Percentiles rank a stretch among this genome's conserved stretches.
Evolutionary conservation across 192 early-diverging fungal genomes (phyloP).

Genomic region (Podila verticillata): DNA sequence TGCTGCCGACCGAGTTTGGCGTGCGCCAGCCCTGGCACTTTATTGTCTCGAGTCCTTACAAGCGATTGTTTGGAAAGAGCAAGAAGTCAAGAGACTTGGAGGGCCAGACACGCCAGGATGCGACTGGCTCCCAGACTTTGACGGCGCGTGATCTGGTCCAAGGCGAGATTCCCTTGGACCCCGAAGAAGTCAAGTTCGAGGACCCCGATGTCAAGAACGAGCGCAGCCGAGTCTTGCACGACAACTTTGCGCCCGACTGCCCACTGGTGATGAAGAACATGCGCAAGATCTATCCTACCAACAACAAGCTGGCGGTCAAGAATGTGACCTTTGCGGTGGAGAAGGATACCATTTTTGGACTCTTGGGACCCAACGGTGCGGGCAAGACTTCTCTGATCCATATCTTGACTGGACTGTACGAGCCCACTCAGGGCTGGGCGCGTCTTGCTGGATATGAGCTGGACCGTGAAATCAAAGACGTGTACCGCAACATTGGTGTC

Average conservation of each 20-base stretch:
- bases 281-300: slow-evolving; percentile 64
- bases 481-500: slow-evolving; percentile 73
- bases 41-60: slow-evolving; percentile 47
- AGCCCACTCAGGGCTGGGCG: slow-evolving; percentile 64
- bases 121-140: slow-evolving; percentile 1
- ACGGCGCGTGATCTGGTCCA: slow-evolving; percentile 25
- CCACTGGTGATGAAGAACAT: slow-evolving; percentile 68
- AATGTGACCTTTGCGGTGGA: slow-evolving; percentile 74
- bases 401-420: slow-evolving; percentile 76
- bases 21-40: slow-evolving; percentile 73
- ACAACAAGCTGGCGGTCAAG: slow-evolving; percentile 71
- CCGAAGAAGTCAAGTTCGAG: slow-evolving; percentile 61
- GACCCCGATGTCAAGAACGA: slow-evolving; percentile 75
- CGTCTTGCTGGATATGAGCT: slow-evolving; percentile 67
- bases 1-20: slow-evolving; percentile 74
- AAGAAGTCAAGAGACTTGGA: slow-evolving; percentile 22
- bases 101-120: slow-evolving; percentile 22
- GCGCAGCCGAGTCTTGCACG: slow-evolving; percentile 56
- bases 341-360: slow-evolving; percentile 68
- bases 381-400: slow-evolving; percentile 79
- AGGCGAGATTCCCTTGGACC: slow-evolving; percentile 46
- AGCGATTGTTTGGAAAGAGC: slow-evolving; percentile 34
- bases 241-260: slow-evolving; percentile 42
- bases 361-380: slow-evolving; percentile 75
- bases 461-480: slow-evolving; percentile 57